phyloP scores from a whole-genome alignment of 306 rosid genomes.

The Cucurbita pepo region DNA sequence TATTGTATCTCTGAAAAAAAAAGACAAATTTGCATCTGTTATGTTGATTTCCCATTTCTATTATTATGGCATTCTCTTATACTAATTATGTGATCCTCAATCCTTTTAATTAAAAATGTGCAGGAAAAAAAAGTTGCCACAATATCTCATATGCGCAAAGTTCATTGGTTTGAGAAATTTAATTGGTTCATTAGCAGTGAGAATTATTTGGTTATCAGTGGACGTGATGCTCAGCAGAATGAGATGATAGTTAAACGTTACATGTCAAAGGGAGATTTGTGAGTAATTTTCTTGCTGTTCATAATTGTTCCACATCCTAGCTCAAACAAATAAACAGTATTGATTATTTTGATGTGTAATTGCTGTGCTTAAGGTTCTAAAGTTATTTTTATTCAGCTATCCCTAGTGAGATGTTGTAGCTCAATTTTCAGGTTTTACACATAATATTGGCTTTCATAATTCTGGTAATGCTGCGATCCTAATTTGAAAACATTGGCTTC shows the following conservation, averaged over 20 bases:
- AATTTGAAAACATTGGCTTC: slow-evolving; percentile 7
- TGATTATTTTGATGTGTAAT: not conserved
- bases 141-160: slow-evolving; percentile 93
- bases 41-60: not conserved
- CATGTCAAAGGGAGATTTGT: slow-evolving; percentile 97
- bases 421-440: not conserved
- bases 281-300: slow-evolving; percentile 31
- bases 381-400: not conserved
- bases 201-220: slow-evolving; percentile 94
- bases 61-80: not conserved
- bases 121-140: slow-evolving; percentile 92
- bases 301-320: not conserved
- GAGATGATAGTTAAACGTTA: slow-evolving; percentile 99
- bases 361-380: not conserved
- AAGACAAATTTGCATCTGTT: not conserved
- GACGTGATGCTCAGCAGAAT: slow-evolving; percentile 98
- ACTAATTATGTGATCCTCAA: not conserved
- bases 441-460: not conserved
- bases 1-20: not conserved
- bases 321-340: not conserved
- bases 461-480: not conserved
- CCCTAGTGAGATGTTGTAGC: not conserved
- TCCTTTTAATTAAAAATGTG: slow-evolving; percentile 9
- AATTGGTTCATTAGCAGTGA: slow-evolving; percentile 97
- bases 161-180: slow-evolving; percentile 99